Base-by-base conservation (phyloP, 2,329 filamentous ascomycete species). In the Coniochaeta pulveracea region DNA sequence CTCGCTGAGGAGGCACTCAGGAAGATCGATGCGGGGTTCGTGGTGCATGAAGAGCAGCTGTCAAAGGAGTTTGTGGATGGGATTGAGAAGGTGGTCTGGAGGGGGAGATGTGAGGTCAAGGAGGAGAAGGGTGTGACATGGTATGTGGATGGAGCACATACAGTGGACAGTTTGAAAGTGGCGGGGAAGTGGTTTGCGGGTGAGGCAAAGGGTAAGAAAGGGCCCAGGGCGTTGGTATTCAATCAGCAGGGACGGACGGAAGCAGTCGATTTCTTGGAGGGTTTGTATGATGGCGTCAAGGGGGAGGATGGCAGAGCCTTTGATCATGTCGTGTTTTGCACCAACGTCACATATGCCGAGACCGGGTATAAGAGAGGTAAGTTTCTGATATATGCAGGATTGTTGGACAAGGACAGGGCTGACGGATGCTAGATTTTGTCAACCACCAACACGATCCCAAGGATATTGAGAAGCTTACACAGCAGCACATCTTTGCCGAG, bases 241-340 rank as follows among this genome's bases (percentile, higher is more conserved):
- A 95, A 95, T 55, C 89, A 95, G 55, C 85, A 94, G 50, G 85
- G 85, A 8, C 74, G 86, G 19, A 78, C 94, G 48, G 82, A 83
- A 5, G 58, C 63, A 4, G 62, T 69, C 11, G 66, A 93, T 2
- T 69, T 89, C 3, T 58, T 57, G 19, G 67, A 66, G 0, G 61
- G 94, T 2, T 64, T 85, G 51, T 61, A 47, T 54, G 28, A 40
- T 57, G 35, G 47, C 58, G 36, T 31, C 64, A 34, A 31, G 55
- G 38, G 46, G 56, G 25, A 34, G 47, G 28, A 31, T 10, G 28
- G 28, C 11, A 45, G 29, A 54, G 14, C 29, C 0, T 93, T 95
- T 51, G 70, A 71, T 3, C 70, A 82, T 39, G 85, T 78, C 9
- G 63, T 93, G 6, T 93, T 94, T 54, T 85, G 82, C 37, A 79